Evolutionary conservation across 345 rosid genomes (phyloP).

Genomic region (Gossypium sturtianum): DNA sequence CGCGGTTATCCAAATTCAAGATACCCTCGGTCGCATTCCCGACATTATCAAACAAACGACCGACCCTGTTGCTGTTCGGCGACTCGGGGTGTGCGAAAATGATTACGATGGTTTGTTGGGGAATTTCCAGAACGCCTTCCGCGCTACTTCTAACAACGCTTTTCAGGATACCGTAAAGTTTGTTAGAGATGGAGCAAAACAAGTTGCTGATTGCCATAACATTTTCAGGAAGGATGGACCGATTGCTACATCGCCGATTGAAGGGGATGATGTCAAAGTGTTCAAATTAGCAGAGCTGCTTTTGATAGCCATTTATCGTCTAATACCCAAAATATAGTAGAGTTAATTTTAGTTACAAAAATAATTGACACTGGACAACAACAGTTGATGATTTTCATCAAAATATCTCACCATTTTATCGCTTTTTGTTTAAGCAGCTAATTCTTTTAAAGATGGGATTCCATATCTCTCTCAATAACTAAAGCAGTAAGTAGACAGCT

Average conservation of each 20-base stretch:
- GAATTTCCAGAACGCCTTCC: background rate
- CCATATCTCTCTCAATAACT: no score
- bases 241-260: background rate
- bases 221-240: background rate
- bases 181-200: background rate
- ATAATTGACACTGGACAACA: no score
- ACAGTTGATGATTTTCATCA: no score
- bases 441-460: no score
- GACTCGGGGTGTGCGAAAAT: background rate
- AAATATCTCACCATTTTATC: no score
- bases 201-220: background rate
- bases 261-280: background rate
- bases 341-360: no score
- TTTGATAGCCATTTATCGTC: background rate
- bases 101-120: background rate
- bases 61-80: background rate
- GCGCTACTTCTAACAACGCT: background rate
- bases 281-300: background rate
- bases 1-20: background rate
- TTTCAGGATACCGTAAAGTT: background rate
- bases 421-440: no score
- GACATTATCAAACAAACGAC: background rate
- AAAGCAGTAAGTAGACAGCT: no score
- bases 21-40: background rate
- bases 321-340: background rate